Evolutionary conservation across 768 basidiomycete genomes (phyloP).

Genomic region (Pluteus cervinus): DNA sequence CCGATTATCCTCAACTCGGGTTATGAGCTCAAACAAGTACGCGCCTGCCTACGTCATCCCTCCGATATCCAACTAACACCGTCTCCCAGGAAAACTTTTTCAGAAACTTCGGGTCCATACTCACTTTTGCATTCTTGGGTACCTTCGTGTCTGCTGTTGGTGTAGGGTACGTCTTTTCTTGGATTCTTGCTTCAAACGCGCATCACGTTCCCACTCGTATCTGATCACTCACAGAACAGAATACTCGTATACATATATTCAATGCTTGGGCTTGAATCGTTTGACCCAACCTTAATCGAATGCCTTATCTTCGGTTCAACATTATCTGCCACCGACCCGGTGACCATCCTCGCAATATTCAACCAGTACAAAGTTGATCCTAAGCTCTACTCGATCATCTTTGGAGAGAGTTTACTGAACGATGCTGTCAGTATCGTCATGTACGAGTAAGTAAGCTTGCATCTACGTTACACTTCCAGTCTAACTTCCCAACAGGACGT

Average conservation of each 20-base stretch:
- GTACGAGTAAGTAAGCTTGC: slow-evolving; percentile 80
- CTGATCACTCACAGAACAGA: slow-evolving; percentile 57
- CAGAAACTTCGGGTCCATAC: slow-evolving; percentile 94
- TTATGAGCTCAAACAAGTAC: slow-evolving; percentile 92
- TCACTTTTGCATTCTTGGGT: slow-evolving; percentile 89
- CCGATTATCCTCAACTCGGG: slow-evolving; percentile 98
- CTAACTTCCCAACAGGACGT: slow-evolving; percentile 48
- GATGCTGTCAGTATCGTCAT: slow-evolving; percentile 99
- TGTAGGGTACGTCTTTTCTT: slow-evolving; percentile 71
- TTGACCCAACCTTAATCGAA: slow-evolving; percentile 82
- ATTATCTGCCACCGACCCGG: slow-evolving; percentile 94
- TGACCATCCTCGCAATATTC: slow-evolving; percentile 97
- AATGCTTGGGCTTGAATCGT: slow-evolving; percentile 84
- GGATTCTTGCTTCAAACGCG: background rate
- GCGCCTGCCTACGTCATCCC: slow-evolving; percentile 12
- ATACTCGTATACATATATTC: slow-evolving; percentile 94
- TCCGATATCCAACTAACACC: slow-evolving; percentile 9
- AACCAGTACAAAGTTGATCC: slow-evolving; percentile 99
- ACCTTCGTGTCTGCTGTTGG: slow-evolving; percentile 97
- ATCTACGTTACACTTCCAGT: slow-evolving; percentile 1
- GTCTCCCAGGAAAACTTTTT: slow-evolving; percentile 91
- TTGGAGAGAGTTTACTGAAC: slow-evolving; percentile 94
- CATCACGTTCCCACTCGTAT: slow-evolving; percentile 6
- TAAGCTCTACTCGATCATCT: slow-evolving; percentile 94
- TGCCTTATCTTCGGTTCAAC: slow-evolving; percentile 97